Percentiles rank a stretch among this genome's conserved stretches.
Evolutionary conservation across 2,329 filamentous ascomycete genomes (phyloP).

Genomic region (Aspergillus sp.): DNA sequence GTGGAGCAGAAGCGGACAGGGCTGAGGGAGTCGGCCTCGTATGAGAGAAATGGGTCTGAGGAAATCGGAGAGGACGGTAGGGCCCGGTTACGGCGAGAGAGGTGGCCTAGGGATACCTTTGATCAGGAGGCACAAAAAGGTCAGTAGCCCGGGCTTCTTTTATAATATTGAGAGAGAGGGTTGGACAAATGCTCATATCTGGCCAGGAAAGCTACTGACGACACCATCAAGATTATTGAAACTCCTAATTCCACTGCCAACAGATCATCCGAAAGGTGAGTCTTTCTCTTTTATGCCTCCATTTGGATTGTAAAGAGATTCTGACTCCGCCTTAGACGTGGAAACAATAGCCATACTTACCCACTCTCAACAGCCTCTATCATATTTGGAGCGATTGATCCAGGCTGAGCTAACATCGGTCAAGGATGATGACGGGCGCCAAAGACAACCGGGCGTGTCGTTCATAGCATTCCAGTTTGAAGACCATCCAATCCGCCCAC

Average conservation of each 20-base stretch:
- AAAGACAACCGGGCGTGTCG: conserved; percentile 70
- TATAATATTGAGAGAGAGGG: not conserved
- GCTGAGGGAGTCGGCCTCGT: conserved; percentile 30
- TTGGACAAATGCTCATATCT: conserved; percentile 5
- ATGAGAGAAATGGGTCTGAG: not conserved
- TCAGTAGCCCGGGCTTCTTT: conserved; percentile 26
- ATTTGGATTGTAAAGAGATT: not conserved
- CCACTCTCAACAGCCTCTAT: conserved; percentile 87
- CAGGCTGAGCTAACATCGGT: conserved; percentile 80
- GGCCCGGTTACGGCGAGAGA: not conserved
- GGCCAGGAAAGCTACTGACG: conserved; percentile 70
- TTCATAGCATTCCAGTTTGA: conserved; percentile 79
- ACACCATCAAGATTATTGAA: conserved; percentile 80
- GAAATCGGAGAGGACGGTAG: conserved; percentile 8
- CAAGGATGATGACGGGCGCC: conserved; percentile 59
- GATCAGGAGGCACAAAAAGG: conserved; percentile 66
- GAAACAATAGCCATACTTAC: conserved; percentile 82
- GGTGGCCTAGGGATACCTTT: conserved; percentile 37
- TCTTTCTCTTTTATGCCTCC: not conserved
- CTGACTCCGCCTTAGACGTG: conserved; percentile 50
- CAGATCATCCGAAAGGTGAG: conserved; percentile 57
- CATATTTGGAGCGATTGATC: conserved; percentile 84
- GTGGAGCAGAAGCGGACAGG: conserved; percentile 40
- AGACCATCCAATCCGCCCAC: conserved; percentile 53
- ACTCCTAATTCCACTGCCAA: conserved; percentile 73